phyloP scores from a whole-genome alignment of 768 basidiomycete genomes.

The Phlegmacium glaucopus region DNA sequence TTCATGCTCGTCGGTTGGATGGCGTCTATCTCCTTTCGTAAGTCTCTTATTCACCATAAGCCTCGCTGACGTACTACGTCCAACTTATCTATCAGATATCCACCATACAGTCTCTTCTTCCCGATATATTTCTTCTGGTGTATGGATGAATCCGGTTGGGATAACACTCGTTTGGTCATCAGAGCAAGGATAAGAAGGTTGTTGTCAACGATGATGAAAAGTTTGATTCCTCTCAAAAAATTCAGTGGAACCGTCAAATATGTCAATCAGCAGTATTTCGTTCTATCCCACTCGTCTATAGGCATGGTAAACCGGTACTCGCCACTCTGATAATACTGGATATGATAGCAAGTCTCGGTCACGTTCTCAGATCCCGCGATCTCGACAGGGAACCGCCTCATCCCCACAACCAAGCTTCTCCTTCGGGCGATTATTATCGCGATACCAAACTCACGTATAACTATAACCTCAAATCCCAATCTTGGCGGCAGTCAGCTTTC shows the following conservation, averaged over 20 bases:
- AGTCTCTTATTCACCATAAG: background rate
- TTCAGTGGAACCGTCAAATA: slow-evolving; percentile 76
- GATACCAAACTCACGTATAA: slow-evolving; percentile 71
- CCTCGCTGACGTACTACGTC: background rate
- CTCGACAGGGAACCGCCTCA: slow-evolving; percentile 64
- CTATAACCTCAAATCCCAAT: slow-evolving; percentile 55
- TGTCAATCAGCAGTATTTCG: background rate
- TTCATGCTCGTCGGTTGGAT: no score
- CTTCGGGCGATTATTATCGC: slow-evolving; percentile 84
- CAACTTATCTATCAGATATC: slow-evolving; percentile 53
- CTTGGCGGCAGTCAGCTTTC: slow-evolving; percentile 47
- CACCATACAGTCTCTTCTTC: slow-evolving; percentile 91
- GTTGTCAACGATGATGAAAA: slow-evolving; percentile 93
- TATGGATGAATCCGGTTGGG: slow-evolving; percentile 98
- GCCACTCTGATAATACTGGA: slow-evolving; percentile 70
- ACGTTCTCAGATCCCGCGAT: slow-evolving; percentile 48
- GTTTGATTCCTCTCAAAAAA: slow-evolving; percentile 98
- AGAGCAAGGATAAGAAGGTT: slow-evolving; percentile 92
- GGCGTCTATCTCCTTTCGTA: slow-evolving; percentile 89
- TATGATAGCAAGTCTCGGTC: no score
- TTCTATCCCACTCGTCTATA: slow-evolving; percentile 26
- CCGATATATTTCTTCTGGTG: slow-evolving; percentile 98
- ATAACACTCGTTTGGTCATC: slow-evolving; percentile 89
- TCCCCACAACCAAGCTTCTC: slow-evolving; percentile 65
- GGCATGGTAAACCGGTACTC: slow-evolving; percentile 85